Percentiles rank a stretch among this genome's conserved stretches.
These are phyloP conservation scores for Rutidosis leptorrhynchoides DNA, from an alignment of 129 eudicot genomes.

Conservation along the genomic window DNA sequence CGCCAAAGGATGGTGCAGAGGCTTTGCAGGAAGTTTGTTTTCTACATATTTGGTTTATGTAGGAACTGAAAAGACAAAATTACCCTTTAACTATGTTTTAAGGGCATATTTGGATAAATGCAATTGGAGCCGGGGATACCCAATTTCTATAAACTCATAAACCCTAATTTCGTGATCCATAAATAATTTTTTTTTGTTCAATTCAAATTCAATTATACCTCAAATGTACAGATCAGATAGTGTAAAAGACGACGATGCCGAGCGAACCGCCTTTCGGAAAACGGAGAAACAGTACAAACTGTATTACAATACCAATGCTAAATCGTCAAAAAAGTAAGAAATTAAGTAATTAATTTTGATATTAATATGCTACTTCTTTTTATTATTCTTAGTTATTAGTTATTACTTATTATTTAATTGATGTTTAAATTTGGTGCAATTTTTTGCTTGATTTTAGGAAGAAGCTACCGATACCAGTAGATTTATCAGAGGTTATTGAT, in stretches of 20 bases:
- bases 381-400: background rate
- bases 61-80: background rate
- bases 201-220: background rate
- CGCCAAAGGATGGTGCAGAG: conserved; percentile 29
- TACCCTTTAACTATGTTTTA: background rate
- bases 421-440: background rate
- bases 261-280: conserved; percentile 80
- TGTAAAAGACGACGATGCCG: conserved; percentile 54
- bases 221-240: conserved; percentile 68
- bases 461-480: conserved; percentile 67
- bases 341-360: background rate
- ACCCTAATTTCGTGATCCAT: conserved; percentile 32
- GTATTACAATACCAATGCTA: conserved; percentile 52
- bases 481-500: conserved; percentile 84
- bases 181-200: background rate
- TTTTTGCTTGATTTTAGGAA: conserved; percentile 40
- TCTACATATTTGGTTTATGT: background rate
- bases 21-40: conserved; percentile 22
- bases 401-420: background rate
- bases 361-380: background rate
- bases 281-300: conserved; percentile 88
- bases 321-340: conserved; percentile 56
- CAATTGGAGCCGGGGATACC: background rate
- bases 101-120: conserved; percentile 15
- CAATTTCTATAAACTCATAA: conserved; percentile 2